Base-by-base conservation (phyloP, 2,329 filamentous ascomycete genomes). In the Sarocladium oryzae region DNA sequence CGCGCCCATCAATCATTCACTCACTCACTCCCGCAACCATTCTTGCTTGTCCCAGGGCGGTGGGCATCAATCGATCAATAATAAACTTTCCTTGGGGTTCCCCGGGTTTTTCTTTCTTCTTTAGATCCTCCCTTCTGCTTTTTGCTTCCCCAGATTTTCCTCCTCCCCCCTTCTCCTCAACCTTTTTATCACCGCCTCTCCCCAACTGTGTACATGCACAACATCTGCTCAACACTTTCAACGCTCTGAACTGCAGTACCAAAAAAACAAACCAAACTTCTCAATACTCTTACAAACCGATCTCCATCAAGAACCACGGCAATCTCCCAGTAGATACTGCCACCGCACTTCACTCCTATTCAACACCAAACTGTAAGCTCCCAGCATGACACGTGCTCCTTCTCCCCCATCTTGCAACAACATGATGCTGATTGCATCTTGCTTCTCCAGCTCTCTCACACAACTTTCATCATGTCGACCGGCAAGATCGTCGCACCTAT, bases 401-500 rank as follows among this genome's bases (percentile, higher is more conserved):
- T n/a, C n/a, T n/a, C n/a, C n/a, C n/a, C n/a, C n/a, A n/a, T n/a
- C n/a, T n/a, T n/a, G n/a, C n/a, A n/a, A n/a, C n/a, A n/a, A n/a
- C n/a, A n/a, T n/a, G n/a, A n/a, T n/a, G n/a, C n/a, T n/a, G n/a
- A n/a, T n/a, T n/a, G n/a, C n/a, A n/a, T n/a, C 30, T 32, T 32
- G 30, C 30, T 32, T 32, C 8, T 32, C 30, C 15, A 32, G n/a
- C n/a, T n/a, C n/a, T n/a, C 10, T 32, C 43, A n/a, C 36, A 40
- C 16, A 20, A 41, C 15, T n/a, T n/a, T 45, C 53, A 45, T 43
- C 21, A 56, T 56, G 53, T 51, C 51, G 30, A 26, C 41, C 13
- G 32, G 30, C 46, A 43, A 66, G 55, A 55, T 66, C 57, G 66
- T 69, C 52, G 67, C 74, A 20, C 73, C 77, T 7, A 64, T 76